Evolutionary conservation across 768 basidiomycete species (phyloP), one percentile per base, ranked within the genome.

Genomic region (Mycena olivaceomarginata): DNA sequence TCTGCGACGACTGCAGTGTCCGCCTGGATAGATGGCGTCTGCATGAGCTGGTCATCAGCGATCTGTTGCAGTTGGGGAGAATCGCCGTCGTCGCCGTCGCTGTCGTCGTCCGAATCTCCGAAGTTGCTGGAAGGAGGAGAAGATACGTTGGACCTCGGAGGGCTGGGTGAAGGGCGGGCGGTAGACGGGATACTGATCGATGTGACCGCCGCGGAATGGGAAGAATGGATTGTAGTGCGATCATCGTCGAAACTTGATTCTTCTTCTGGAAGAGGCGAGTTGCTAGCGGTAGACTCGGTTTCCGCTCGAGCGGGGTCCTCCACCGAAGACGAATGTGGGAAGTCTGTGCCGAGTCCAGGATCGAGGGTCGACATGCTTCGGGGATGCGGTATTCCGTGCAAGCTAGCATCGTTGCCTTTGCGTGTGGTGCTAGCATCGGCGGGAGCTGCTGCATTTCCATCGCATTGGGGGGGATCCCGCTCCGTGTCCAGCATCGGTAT

Each of bases 101-200:
- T 3, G 3, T 65, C 62, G 40, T n/a, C 41, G 22, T 65, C 63
- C 41, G 66, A 68, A n/a, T 67, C 63, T 18, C 18, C 60, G 20
- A 22, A 59, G 18, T 10, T 62, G 37, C 43, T 65, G 41, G 67
- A 39, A 5, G 62, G 12, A 13, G 46, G 31, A 31, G 31, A 64
- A 16, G 41, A 39, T 11, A 57, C 11, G 15, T 20, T 66, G 43
- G 63, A 70, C 20, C 43, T 10, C 37, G 67, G 40, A 62, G 72
- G 57, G 15, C 57, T 31, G 18, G 9, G 22, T 8, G 41, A 51
- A 40, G 62, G 65, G 46, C 41, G 67, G 37, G 41, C 60, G 5
- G 73, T 74, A 6, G 70, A 65, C 10, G 64, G 57, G 18, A 59
- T 16, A 43, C 53, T 66, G 43, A 39, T 59, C 31, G 75, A 70